Evolutionary conservation across 805 yeast genomes (phyloP), one percentile per base, ranked within the genome.

Genomic region (Cyberlindnera sargentensis): DNA sequence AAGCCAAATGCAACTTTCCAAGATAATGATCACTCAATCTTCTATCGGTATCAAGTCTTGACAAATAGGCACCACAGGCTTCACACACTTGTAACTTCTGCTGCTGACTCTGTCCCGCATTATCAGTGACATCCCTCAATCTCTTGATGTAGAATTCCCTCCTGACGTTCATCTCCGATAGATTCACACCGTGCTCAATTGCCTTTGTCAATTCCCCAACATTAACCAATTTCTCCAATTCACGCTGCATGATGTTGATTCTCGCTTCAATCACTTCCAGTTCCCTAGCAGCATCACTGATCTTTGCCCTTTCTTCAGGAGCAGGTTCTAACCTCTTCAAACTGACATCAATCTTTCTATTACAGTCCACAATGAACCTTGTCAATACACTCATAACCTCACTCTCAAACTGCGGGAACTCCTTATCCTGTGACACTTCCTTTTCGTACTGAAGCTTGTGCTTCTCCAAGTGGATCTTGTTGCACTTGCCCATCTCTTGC

Each of bases 51-150:
- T 90, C 98, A 44, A 89, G 66, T 47, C 91, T 69, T 7, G 95
- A 84, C 33, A 91, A 67, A 56, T 83, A 88, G 1, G 95, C 95
- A 1, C 95, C 96, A 64, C 98, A 90, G 2, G 78, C 80, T 49
- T 78, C 84, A 63, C 98, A 90, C 1, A 87, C 95, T 61, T 89
- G 96, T 37, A 90, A 68, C 60, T 87, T 86, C 56, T 90, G 97
- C 57, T 85, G 95, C 1, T 93, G 87, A 9, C 89, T 76, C 52
- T 86, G 91, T 3, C 95, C 93, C 6, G 83, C 71, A 55, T 78
- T 80, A 45, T 86, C 95, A 10, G 81, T 73, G 6, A 84, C 63
- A 26, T 68, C 71, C 35, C 83, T 65, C 4, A 84, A 80, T 39
- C 72, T 74, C 41, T 74, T 76, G 1, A 82, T 77, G 15, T 79